These are phyloP conservation scores for Pythium pyrilobum DNA, from an alignment of 352 stramenopile species.

Conservation along the genomic window DNA sequence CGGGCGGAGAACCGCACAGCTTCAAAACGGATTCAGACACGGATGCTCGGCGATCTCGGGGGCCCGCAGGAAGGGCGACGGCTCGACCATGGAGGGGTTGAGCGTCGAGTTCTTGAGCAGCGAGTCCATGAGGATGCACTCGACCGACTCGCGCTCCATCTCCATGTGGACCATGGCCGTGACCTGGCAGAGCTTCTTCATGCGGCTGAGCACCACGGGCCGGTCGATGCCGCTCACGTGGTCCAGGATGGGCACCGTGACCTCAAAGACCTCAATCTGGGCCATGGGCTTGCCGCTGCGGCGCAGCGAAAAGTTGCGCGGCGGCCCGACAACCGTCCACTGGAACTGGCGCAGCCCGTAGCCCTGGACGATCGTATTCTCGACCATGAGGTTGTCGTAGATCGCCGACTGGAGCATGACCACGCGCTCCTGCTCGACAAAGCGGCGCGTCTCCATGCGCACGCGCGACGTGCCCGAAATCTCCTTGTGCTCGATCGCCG, in stretches of 20 bases:
- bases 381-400: conserved; percentile 3
- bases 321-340: conserved; percentile 12
- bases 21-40: background rate
- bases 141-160: conserved; percentile 14
- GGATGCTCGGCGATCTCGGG: too few relatives aligned
- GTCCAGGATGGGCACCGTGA: conserved; percentile 11
- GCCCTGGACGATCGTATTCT: background rate
- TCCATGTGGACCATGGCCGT: conserved; percentile 7
- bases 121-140: conserved; percentile 15
- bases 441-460: conserved; percentile 14
- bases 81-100: background rate
- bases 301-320: conserved; percentile 3
- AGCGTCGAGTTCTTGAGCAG: background rate
- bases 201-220: background rate
- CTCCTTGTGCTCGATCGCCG: background rate
- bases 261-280: conserved; percentile 13
- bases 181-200: conserved; percentile 1
- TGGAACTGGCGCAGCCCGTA: conserved; percentile 14
- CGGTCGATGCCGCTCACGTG: conserved; percentile 9
- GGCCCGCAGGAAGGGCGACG: background rate
- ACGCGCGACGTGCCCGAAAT: background rate
- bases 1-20: background rate
- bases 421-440: conserved; percentile 4
- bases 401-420: conserved; percentile 13
- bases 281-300: conserved; percentile 7